A percentile compares a stretch with the other conserved stretches of the same genome.
phyloP scores from a whole-genome alignment of 441 rosid genomes.

The Populus hybrid region DNA sequence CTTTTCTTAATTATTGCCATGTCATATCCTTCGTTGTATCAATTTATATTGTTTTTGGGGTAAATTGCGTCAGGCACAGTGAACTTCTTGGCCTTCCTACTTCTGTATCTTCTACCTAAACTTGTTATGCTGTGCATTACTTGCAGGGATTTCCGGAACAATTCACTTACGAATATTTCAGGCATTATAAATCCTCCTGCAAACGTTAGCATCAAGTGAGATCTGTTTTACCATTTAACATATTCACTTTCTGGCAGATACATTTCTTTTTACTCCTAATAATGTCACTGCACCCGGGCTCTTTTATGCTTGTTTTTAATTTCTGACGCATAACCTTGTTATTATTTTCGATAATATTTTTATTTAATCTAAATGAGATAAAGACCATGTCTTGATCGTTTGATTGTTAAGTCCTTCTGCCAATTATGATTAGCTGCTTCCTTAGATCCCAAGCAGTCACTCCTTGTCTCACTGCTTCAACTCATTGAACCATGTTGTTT shows the following conservation, averaged over 20 bases:
- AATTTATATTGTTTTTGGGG: background rate
- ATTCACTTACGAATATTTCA: conserved; percentile 31
- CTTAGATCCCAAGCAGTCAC: background rate
- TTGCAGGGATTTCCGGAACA: conserved; percentile 43
- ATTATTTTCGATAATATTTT: background rate
- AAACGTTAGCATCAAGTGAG: conserved; percentile 37
- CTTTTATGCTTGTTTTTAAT: background rate
- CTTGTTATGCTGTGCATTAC: background rate
- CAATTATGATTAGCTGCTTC: background rate
- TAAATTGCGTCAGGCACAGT: background rate
- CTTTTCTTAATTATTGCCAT: background rate
- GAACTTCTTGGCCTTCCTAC: background rate
- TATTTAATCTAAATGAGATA: background rate
- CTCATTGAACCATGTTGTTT: background rate
- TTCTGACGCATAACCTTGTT: background rate
- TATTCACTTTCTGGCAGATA: background rate
- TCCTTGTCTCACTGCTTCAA: background rate
- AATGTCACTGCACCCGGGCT: background rate
- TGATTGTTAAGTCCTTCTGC: background rate
- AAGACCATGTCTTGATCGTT: background rate
- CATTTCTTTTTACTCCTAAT: background rate
- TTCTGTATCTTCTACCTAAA: background rate
- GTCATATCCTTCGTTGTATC: background rate
- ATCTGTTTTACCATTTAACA: background rate
- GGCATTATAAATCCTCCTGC: conserved; percentile 27